Conservation (phyloP, 2,329 filamentous ascomycete genomes). For the Talaromyces sp. region DNA sequence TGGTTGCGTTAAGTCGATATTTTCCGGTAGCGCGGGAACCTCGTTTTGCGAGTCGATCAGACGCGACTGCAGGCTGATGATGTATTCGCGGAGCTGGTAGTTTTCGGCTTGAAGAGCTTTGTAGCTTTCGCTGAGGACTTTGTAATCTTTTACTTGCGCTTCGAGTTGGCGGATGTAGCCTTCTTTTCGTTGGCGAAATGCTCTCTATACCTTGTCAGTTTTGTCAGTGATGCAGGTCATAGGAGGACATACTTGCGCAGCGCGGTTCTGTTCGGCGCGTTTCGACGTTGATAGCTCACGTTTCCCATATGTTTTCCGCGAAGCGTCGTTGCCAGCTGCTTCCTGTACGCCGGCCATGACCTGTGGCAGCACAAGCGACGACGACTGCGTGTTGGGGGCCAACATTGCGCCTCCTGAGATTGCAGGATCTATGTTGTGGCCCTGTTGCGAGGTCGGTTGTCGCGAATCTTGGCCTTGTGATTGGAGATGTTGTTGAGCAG, state of each 20-base stretch:
- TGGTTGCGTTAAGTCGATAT: conserved; percentile 66
- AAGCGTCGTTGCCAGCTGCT: conserved; percentile 40
- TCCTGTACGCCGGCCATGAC: conserved; percentile 30
- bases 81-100: conserved; percentile 85
- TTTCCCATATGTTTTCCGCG: conserved; percentile 70
- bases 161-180: conserved; percentile 97
- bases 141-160: conserved; percentile 81
- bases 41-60: conserved; percentile 81
- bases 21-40: conserved; percentile 76
- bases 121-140: conserved; percentile 70
- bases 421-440: conserved; percentile 59
- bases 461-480: conserved; percentile 43
- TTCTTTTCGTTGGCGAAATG: conserved; percentile 96
- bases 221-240: neutral
- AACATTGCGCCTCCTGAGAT: conserved; percentile 54
- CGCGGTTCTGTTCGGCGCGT: conserved; percentile 91
- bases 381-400: conserved; percentile 28
- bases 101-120: conserved; percentile 86
- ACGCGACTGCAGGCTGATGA: conserved; percentile 82
- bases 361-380: conserved; percentile 27
- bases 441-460: conserved; percentile 44
- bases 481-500: conserved; percentile 44
- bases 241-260: conserved; percentile 71
- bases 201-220: conserved; percentile 59
- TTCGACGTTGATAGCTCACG: conserved; percentile 93